Evolutionary conservation across 164 flowering plant species (phyloP), one percentile per base, ranked within the genome.

Genomic region (Chloranthus sessilifolius): DNA sequence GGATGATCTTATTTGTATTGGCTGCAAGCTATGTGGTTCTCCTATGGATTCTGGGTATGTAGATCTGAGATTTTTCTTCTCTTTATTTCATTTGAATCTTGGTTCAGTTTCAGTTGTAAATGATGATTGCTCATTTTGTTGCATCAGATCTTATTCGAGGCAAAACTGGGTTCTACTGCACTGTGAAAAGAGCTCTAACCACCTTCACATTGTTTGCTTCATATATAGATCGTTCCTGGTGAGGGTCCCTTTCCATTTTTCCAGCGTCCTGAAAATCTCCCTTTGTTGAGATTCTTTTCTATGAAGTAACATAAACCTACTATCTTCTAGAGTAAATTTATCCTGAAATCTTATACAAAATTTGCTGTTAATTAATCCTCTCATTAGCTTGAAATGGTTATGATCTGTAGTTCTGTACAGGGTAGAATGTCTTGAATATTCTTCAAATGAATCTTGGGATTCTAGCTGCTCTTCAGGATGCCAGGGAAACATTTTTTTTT

Each of bases 221-320:
- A 79, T 86, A 44, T 83, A 83, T 55, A 76, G 79, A 68, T 84
- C 88, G 33, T 81, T 79, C 55, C 68, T 80, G 85, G 95, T 87
- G 72, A 47, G 73, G n/a, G 48, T 42, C 25, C 40, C 24, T 9
- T 52, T 33, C 12, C 8, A 33, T 7, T 21, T 21, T 30, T 26
- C 47, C n/a, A n/a, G n/a, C n/a, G n/a, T n/a, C n/a, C n/a, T n/a
- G n/a, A n/a, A n/a, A n/a, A n/a, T n/a, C n/a, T n/a, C n/a, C n/a
- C n/a, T n/a, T n/a, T n/a, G n/a, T n/a, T n/a, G n/a, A n/a, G n/a
- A n/a, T n/a, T n/a, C n/a, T n/a, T n/a, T n/a, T n/a, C n/a, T n/a
- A n/a, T n/a, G n/a, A n/a, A n/a, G n/a, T n/a, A n/a, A n/a, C n/a
- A n/a, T n/a, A n/a, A n/a, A n/a, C n/a, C n/a, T n/a, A n/a, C n/a